A percentile compares a stretch with the other conserved stretches of the same genome.
Evolutionary conservation across 176 grass and related monocot genomes (phyloP).

Genomic region (Phoenix roebelenii): DNA sequence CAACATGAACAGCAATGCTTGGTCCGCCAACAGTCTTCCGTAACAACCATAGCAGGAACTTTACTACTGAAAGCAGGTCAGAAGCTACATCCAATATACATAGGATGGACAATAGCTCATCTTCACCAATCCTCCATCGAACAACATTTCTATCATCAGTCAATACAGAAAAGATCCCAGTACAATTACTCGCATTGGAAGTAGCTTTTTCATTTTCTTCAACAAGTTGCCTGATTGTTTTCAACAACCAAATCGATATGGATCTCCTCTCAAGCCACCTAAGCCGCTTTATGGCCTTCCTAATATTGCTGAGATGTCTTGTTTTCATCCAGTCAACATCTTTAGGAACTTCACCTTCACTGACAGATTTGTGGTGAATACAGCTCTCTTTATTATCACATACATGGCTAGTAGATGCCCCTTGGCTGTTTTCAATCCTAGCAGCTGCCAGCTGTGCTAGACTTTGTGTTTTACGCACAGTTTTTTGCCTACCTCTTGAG

Average conservation of each 20-base stretch:
- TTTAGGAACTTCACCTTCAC: slow-evolving; percentile 54
- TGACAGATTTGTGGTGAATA: slow-evolving; percentile 67
- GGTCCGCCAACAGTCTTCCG: slow-evolving; percentile 54
- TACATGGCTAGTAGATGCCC: slow-evolving; percentile 96
- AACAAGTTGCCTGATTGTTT: slow-evolving; percentile 69
- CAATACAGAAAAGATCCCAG: slow-evolving; percentile 32
- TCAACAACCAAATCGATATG: slow-evolving; percentile 86
- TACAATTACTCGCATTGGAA: slow-evolving; percentile 57
- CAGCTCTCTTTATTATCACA: slow-evolving; percentile 86
- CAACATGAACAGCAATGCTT: slow-evolving; percentile 32
- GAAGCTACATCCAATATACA: slow-evolving; percentile 85
- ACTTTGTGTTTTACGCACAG: slow-evolving; percentile 80
- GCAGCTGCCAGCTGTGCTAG: slow-evolving; percentile 82
- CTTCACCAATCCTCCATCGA: slow-evolving; percentile 77
- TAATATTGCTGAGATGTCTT: slow-evolving; percentile 53
- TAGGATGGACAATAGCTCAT: slow-evolving; percentile 74
- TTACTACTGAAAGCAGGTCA: slow-evolving; percentile 73
- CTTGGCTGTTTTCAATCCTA: slow-evolving; percentile 89
- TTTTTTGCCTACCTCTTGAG: slow-evolving; percentile 76
- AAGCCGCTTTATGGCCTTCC: slow-evolving; percentile 67
- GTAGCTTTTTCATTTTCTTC: slow-evolving; percentile 64
- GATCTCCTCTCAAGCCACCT: slow-evolving; percentile 87
- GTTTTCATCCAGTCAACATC: slow-evolving; percentile 41
- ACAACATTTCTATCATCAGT: slow-evolving; percentile 40
- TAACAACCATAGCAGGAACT: slow-evolving; percentile 80